Conservation (phyloP, 805 yeast genomes). For the Hemisphaericaspora nanyangensis region DNA sequence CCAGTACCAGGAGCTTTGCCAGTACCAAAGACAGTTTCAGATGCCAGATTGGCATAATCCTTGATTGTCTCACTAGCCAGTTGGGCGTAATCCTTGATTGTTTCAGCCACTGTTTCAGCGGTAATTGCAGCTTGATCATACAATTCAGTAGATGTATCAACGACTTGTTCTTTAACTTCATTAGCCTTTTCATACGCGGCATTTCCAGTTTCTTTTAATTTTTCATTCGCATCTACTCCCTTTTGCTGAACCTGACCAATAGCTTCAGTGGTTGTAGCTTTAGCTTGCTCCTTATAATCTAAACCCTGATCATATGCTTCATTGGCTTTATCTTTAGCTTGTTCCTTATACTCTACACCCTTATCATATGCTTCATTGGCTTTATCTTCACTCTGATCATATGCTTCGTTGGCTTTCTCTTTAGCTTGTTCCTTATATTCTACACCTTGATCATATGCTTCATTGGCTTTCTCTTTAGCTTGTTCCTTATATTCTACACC, state of each 20-base stretch:
- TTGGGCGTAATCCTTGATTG: background rate
- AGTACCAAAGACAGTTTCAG: background rate
- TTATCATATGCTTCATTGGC: background rate
- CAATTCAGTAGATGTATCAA: background rate
- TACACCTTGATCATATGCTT: background rate
- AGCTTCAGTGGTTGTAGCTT: background rate
- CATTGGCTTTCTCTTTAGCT: background rate
- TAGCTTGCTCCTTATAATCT: background rate
- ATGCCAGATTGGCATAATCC: background rate
- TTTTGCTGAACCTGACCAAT: background rate
- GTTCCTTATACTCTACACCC: background rate
- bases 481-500: background rate
- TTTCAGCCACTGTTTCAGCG: background rate
- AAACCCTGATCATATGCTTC: conserved; percentile 1
- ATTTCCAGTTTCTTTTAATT: background rate
- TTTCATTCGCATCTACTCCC: background rate
- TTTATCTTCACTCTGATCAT: background rate
- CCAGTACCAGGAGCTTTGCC: background rate
- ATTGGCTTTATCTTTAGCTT: background rate
- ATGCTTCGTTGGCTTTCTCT: background rate
- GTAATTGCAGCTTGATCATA: background rate
- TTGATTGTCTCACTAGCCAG: background rate
- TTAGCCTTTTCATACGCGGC: background rate
- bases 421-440: background rate
- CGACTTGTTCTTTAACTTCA: background rate